Evolutionary conservation across 495 filamentous ascomycete genomes (phyloP).

Genomic region (Aspergillus diversus): DNA sequence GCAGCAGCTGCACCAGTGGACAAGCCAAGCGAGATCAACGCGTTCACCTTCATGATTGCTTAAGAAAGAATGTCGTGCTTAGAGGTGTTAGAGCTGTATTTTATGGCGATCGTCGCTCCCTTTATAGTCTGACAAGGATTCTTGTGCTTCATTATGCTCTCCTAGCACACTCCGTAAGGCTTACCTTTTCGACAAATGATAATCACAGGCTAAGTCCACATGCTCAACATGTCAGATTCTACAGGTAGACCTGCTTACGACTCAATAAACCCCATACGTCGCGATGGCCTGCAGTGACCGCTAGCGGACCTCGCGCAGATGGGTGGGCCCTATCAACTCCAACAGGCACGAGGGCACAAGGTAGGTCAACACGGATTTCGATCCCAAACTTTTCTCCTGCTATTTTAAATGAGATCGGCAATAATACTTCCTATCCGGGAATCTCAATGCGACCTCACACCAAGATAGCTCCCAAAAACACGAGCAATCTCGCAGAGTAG

Average conservation of each 20-base stretch:
- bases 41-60: background rate
- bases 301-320: background rate
- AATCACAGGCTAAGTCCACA: background rate
- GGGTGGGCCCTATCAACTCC: background rate
- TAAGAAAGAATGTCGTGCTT: background rate
- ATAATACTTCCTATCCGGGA: background rate
- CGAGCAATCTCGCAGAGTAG: background rate
- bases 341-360: background rate
- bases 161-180: background rate
- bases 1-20: background rate
- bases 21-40: background rate
- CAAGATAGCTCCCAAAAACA: background rate
- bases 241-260: background rate
- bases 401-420: background rate
- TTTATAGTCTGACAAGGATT: background rate
- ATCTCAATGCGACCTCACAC: background rate
- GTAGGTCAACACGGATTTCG: background rate
- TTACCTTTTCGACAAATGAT: background rate
- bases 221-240: background rate
- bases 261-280: background rate
- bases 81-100: background rate
- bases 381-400: background rate
- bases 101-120: background rate
- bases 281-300: background rate
- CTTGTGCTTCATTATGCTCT: background rate